Conservation (phyloP, 495 filamentous ascomycete species). For the Zalerion maritima region DNA sequence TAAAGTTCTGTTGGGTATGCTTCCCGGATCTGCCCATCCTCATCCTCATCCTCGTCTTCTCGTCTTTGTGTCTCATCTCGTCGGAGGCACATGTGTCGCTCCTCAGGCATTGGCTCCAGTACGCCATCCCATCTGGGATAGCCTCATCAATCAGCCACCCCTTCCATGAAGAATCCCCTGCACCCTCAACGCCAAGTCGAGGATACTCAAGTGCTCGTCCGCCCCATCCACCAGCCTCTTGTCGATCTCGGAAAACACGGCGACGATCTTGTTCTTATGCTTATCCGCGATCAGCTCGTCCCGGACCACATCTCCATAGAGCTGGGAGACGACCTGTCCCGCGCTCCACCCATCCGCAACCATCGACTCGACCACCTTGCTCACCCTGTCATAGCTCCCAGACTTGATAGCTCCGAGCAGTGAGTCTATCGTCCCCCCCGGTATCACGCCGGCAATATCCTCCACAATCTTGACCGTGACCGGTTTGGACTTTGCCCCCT, state of each 20-base stretch:
- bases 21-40: no score
- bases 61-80: no score
- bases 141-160: no score
- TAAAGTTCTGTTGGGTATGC: no score
- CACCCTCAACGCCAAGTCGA: conserved; percentile 72
- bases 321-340: conserved; percentile 67
- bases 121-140: no score
- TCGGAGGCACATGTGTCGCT: no score
- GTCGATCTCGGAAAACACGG: conserved; percentile 82
- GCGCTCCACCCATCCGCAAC: conserved; percentile 98
- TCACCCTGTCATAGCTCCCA: conserved; percentile 56
- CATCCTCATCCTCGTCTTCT: no score
- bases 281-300: conserved; percentile 69
- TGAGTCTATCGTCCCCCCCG: conserved; percentile 50
- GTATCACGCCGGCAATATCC: conserved; percentile 93
- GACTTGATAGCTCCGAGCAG: conserved; percentile 70
- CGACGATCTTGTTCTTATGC: conserved; percentile 82
- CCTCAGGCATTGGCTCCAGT: no score
- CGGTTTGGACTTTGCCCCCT: conserved; percentile 21
- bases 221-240: conserved; percentile 94
- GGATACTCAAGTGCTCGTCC: conserved; percentile 82
- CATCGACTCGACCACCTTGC: conserved; percentile 70
- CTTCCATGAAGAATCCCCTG: conserved; percentile 51
- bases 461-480: conserved; percentile 72
- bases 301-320: conserved; percentile 71